Evolutionary conservation across 2,329 filamentous ascomycete species (phyloP), one percentile per base, ranked within the genome.

Genomic region (Leptographium procerum): DNA sequence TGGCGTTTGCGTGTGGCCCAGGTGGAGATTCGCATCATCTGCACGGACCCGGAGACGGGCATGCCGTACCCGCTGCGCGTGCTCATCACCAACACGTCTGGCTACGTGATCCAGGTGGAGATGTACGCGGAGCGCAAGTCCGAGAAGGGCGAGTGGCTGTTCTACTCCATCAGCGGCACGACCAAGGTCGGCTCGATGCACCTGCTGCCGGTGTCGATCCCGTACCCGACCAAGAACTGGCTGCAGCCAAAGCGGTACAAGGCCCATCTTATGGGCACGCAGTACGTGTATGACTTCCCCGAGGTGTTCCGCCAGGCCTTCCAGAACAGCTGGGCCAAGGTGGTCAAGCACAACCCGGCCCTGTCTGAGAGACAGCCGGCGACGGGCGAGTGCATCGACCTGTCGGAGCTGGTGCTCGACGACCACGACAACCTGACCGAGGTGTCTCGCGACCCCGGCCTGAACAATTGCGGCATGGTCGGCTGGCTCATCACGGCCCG

Each of bases 221-320:
- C 94, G 26, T 99, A 99, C 74, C 87, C 92, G 43, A 96, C 92
- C 69, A 99, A 99, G 85, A 95, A 96, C 74, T 95, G 91, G 80
- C 82, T 99, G 61, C 94, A 99, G 77, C 94, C 94, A 62, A 97
- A 97, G 85, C 86, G 94, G 67, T 97, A 99, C 85, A 96, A 96
- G 86, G 94, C 94, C 65, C 94, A 99, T 72, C 79, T 97, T 62
- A 96, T 99, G 91, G 94, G 94, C 64, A 99, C 94, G 31, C 94
- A 99, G 75, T 99, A 96, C 71, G 94, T 97, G 57, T 99, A 99
- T 72, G 94, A 99, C 74, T 99, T 99, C 87, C 94, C 94, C 33
- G 94, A 99, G 80, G 85, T 99, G 54, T 99, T 99, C 88, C 85
- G 94, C 69, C 94, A 97, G 75, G 91, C 94, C 51, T 90, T 96